Evolutionary conservation across 257 asterid species (phyloP), one percentile per base, ranked within the genome.

Genomic region (Plectranthus barbatus): DNA sequence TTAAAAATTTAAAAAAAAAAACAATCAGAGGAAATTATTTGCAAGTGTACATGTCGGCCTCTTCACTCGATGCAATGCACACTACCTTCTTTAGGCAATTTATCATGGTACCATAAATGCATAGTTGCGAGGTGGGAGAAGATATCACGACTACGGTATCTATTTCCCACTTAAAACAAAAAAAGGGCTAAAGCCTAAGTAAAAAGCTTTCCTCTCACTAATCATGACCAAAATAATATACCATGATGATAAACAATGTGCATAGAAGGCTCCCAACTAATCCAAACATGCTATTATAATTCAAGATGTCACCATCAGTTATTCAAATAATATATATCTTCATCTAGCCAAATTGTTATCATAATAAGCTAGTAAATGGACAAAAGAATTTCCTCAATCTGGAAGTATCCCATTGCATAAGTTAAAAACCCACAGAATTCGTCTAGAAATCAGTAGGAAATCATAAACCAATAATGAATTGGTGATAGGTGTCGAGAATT

Each of bases 81-180:
- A 55, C 26, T 37, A 56, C 47, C 49, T 47, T 71, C 13, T 68
- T 56, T 44, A 46, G 73, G 52, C 67, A 66, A 41, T 15, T 41
- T 42, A 65, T 46, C 41, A 61, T 53, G 52, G 59, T 55, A 31
- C 56, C 40, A 60, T 40, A 45, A 46, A 47, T 67, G 33, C 52
- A 31, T 7, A 72, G 56, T 62, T 0, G 19, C 17, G 42, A 42
- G 72, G 72, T 65, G 72, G 77, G 61, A 52, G 41, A 20, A 36
- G 64, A 24, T 44, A 49, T 60, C 34, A 26, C 55, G 58, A 20
- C 34, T 41, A 29, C 48, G n/a, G 13, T 49, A 44, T 37, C 21
- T 15, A 17, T 39, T 18, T 44, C 21, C 70, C 54, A 50, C 2
- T 58, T 42, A 9, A 40, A 57, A 41, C 36, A 42, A 12, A 18